These are phyloP conservation scores for Torulaspora gathmanii DNA, from an alignment of 805 yeast species.

Conservation along the genomic window DNA sequence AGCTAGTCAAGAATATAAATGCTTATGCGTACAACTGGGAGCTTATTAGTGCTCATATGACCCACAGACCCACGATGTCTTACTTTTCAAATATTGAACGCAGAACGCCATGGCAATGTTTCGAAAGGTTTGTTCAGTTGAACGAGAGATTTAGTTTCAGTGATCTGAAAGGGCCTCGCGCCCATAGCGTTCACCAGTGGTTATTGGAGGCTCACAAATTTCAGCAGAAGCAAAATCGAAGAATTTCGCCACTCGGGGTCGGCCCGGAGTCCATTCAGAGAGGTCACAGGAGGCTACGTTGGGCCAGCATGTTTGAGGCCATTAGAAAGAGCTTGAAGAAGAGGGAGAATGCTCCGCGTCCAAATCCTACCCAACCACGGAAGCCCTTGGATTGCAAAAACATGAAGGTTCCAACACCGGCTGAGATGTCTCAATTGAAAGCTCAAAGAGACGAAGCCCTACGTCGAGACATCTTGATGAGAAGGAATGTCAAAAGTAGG, in stretches of 20 bases:
- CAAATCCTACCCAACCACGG: conserved; percentile 44
- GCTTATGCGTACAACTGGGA: conserved; percentile 93
- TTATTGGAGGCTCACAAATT: conserved; percentile 84
- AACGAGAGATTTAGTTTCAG: conserved; percentile 81
- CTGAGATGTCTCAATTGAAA: conserved; percentile 77
- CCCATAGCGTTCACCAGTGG: conserved; percentile 85
- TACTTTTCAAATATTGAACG: conserved; percentile 87
- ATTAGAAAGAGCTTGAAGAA: conserved; percentile 85
- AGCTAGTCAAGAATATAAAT: conserved; percentile 72
- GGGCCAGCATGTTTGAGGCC: conserved; percentile 98
- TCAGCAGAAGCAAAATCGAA: conserved; percentile 80
- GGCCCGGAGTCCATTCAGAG: conserved; percentile 88
- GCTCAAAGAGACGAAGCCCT: conserved; percentile 80
- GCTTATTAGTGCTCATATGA: conserved; percentile 75
- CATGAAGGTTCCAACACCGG: conserved; percentile 67
- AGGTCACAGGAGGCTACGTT: conserved; percentile 83
- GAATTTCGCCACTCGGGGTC: conserved; percentile 91
- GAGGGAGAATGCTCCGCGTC: conserved; percentile 70
- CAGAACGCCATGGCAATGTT: conserved; percentile 98
- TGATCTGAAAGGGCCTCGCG: conserved; percentile 83
- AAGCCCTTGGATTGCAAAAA: conserved; percentile 40
- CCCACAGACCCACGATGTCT: conserved; percentile 58
- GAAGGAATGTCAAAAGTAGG: conserved; percentile 32
- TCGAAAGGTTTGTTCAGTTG: conserved; percentile 90
- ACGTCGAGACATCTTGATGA: conserved; percentile 51